Base-by-base conservation (phyloP, 148 eudicot species). In the Drosera capensis region DNA sequence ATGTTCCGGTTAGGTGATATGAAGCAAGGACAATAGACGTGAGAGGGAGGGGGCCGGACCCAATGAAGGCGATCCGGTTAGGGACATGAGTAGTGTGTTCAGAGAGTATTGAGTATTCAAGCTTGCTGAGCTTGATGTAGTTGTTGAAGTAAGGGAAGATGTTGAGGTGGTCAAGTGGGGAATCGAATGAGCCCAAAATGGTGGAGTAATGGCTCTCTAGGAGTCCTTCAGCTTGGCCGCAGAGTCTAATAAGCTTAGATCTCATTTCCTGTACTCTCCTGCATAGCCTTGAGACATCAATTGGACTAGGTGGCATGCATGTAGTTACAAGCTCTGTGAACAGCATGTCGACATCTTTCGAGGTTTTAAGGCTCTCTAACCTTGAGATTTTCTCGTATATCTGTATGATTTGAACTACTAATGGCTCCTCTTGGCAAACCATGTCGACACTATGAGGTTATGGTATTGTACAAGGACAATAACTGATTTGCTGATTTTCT, bases 41-140 rank as follows among this genome's bases (percentile, higher is more conserved):
- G 16, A 92, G 77, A 5, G 99, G 95, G 7, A 92, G 79, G 0
- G 99, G 99, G 3, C 95, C 99, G 0, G 99, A 92, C 8, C 99
- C 99, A 0, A 85, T 43, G 14, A 85, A 92, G 47, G 94, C 95
- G 0, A 85, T 50, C 3, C 65, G 62, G 16, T 22, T 53, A 0
- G 82, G 94, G 39, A 31, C 57, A 1, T 43, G 44, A 18, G 54
- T 8, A 12, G 21, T 43, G 59, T 80, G 53, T 15, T 65, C 60
- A 49, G 30, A 43, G 14, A 90, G 66, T 37, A 84, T 77, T 48
- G 49, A 46, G 57, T 56, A 78, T 46, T 90, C 97, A 39, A 84
- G 60, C 1, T 44, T 66, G 41, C 78, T 65, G 28, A 90, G 85
- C 45, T 90, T 80, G 52, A 84, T 47, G 54, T 90, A 90, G 55